A percentile compares a stretch with the other conserved stretches of the same genome.
These are phyloP conservation scores for Lophiotrema nucula DNA, from an alignment of 495 filamentous ascomycete genomes.

Conservation along the genomic window DNA sequence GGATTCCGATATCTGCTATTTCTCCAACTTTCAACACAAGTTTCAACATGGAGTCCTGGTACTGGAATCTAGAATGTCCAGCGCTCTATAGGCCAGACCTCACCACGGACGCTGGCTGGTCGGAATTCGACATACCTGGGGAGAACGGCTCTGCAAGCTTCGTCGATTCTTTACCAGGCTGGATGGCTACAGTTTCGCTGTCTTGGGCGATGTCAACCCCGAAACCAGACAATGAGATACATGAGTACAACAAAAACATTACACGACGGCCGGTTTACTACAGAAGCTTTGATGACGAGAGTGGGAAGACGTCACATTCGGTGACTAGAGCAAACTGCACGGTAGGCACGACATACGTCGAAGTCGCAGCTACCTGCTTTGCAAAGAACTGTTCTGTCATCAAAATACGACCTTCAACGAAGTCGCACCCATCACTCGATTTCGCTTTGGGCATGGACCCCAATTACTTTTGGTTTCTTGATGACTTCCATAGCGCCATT, in stretches of 20 bases:
- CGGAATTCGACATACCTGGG: background rate
- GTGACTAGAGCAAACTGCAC: conserved; percentile 16
- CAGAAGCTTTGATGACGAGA: conserved; percentile 4
- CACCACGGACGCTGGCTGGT: background rate
- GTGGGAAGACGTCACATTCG: background rate
- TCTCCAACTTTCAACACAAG: conserved; percentile 4
- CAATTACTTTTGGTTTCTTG: background rate
- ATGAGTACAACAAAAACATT: conserved; percentile 3
- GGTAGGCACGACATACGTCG: conserved; percentile 25
- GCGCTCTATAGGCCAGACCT: background rate
- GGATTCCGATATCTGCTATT: conserved; percentile 8
- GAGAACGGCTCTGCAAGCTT: background rate
- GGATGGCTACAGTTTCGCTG: background rate
- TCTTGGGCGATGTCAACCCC: background rate
- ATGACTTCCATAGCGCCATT: background rate
- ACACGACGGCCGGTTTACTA: conserved; percentile 5
- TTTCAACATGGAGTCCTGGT: conserved; percentile 28
- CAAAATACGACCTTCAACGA: conserved; percentile 17
- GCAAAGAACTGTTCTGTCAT: conserved; percentile 8
- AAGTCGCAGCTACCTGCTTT: conserved; percentile 13
- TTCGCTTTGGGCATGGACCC: conserved; percentile 3
- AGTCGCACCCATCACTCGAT: conserved; percentile 1
- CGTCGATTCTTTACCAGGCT: background rate
- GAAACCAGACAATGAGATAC: background rate
- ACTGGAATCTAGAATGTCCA: conserved; percentile 24